Evolutionary conservation across 257 asterid genomes (phyloP), one percentile per base, ranked within the genome.

Genomic region (Primulina huaijiensis): DNA sequence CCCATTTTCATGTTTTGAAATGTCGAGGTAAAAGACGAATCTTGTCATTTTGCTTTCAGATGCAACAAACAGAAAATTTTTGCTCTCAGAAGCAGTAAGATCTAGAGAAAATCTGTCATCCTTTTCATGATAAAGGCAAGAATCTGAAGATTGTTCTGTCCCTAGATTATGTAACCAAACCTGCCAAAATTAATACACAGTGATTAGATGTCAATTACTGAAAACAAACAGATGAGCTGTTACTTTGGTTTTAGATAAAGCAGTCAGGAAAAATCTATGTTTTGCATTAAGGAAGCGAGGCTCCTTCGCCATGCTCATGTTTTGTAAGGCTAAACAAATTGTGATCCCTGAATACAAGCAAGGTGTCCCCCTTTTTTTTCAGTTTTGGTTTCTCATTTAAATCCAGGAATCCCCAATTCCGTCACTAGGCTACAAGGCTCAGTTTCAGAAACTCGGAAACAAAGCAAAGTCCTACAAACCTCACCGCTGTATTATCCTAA

Each of bases 11-110:
- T 84, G 92, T 65, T 81, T 86, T 62, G 92, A 84, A 70, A 82
- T 63, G 75, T 93, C 96, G 40, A 90, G 86, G 80, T 93, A 90
- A 72, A 86, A 93, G 72, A 87, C 75, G 76, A 90, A 93, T 74
- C 94, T 87, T 38, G 98, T 93, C 62, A 57, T 85, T 90, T 89
- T 87, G 82, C 98, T 93, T 86, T 76, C 90, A 21, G 98, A 89
- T 71, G 66, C 83, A 74, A 93, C 79, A 81, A 93, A 93, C 37
- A 93, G 67, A 81, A 82, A 90, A 69, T 82, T 80, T 88, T 93
- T 90, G 96, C 97, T 93, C 85, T 87, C 97, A 58, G 97, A 89
- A 69, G 92, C 89, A 80, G 43, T 72, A 71, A 90, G 81, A 67
- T 81, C 80, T 66, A 93, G 76, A 75, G 96, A 90, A 85, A 93